A percentile compares a stretch with the other conserved stretches of the same genome.
Evolutionary conservation across 2,329 filamentous ascomycete species (phyloP).

Genomic region (Fonsecaea nubica): DNA sequence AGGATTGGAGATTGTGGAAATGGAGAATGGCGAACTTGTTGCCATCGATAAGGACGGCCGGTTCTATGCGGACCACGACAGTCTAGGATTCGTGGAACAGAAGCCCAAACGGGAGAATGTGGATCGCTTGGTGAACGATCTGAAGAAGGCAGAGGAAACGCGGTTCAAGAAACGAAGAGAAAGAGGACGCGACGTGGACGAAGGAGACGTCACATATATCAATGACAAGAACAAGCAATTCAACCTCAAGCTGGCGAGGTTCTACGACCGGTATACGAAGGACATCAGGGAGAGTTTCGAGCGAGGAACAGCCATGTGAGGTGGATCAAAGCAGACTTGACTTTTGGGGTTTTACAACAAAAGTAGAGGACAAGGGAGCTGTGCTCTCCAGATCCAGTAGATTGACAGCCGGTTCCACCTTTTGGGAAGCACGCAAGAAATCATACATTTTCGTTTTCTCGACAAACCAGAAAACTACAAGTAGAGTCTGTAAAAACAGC

Average conservation of each 20-base stretch:
- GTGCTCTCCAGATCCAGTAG: no score
- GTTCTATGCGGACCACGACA: slow-evolving; percentile 89
- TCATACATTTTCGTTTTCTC: no score
- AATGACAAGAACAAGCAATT: slow-evolving; percentile 99
- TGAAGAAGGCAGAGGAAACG: slow-evolving; percentile 86
- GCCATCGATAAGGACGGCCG: slow-evolving; percentile 89
- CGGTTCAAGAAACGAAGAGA: slow-evolving; percentile 85
- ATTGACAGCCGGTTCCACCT: no score
- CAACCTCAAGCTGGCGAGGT: slow-evolving; percentile 93
- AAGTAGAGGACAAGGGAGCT: no score
- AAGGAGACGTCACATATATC: slow-evolving; percentile 96
- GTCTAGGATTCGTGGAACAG: slow-evolving; percentile 79
- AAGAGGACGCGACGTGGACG: slow-evolving; percentile 76
- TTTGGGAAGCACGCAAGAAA: no score
- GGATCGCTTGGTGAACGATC: slow-evolving; percentile 83
- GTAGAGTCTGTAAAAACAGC: no score
- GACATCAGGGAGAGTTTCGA: slow-evolving; percentile 98
- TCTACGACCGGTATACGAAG: slow-evolving; percentile 98
- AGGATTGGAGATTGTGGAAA: slow-evolving; percentile 91
- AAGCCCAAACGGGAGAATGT: slow-evolving; percentile 86
- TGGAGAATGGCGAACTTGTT: slow-evolving; percentile 90
- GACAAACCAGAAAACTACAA: no score
- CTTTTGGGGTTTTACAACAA: not conserved
- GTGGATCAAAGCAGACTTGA: not conserved
- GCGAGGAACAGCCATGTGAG: slow-evolving; percentile 88